Evolutionary conservation across 192 early-diverging fungal species (phyloP).

Genomic region (Mortierella antarctica): DNA sequence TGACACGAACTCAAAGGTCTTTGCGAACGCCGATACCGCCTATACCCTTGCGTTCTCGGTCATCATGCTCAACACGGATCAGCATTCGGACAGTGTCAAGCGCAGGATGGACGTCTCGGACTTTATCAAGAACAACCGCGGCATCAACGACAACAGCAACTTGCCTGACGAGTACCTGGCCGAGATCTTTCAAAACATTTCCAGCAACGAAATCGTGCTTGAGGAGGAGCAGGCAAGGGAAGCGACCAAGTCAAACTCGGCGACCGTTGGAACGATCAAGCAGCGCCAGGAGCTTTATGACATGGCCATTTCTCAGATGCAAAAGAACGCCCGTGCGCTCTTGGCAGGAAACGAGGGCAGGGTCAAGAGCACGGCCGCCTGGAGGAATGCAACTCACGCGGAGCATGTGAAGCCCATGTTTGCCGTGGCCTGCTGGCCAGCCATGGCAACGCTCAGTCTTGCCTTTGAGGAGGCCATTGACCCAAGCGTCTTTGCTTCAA

Average conservation of each 20-base stretch:
- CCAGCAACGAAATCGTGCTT: conserved; percentile 88
- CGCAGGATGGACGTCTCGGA: conserved; percentile 87
- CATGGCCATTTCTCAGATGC: conserved; percentile 73
- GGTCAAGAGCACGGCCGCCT: conserved; percentile 58
- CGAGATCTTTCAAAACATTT: conserved; percentile 87
- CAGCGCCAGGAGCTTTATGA: conserved; percentile 70
- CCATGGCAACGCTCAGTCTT: conserved; percentile 82
- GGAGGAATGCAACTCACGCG: conserved; percentile 75
- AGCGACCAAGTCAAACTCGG: conserved; percentile 46
- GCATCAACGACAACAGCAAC: conserved; percentile 91
- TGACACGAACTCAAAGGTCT: conserved; percentile 82
- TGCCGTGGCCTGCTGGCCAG: conserved; percentile 86
- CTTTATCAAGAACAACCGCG: conserved; percentile 93
- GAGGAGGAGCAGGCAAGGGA: conserved; percentile 82
- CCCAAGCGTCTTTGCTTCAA: conserved; percentile 49
- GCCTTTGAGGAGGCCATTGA: conserved; percentile 88
- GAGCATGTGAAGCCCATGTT: conserved; percentile 96
- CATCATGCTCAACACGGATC: conserved; percentile 95
- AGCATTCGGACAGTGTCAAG: conserved; percentile 88
- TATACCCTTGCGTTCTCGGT: conserved; percentile 94
- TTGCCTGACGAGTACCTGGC: conserved; percentile 79
- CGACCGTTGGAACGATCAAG: conserved; percentile 37
- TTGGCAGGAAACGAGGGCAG: conserved; percentile 65
- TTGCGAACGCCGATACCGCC: conserved; percentile 92
- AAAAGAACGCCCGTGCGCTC: conserved; percentile 75